A percentile compares a stretch with the other conserved stretches of the same genome.
Evolutionary conservation across 2,329 filamentous ascomycete species (phyloP).

Genomic region (Aspergillus jensenii): DNA sequence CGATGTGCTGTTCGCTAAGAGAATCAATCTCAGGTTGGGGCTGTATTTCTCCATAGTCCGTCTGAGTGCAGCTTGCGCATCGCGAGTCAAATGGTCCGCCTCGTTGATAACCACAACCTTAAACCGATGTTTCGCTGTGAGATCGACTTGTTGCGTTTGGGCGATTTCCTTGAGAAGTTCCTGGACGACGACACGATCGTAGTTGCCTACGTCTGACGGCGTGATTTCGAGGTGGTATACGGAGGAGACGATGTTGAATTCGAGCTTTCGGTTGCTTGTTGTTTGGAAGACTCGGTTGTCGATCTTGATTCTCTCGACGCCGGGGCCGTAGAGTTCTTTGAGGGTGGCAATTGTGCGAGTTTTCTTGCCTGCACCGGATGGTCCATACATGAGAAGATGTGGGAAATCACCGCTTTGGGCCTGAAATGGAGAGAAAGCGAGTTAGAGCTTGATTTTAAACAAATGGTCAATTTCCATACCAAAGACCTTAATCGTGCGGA

Average conservation of each 20-base stretch:
- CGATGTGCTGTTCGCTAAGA: conserved; percentile 92
- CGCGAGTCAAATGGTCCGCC: conserved; percentile 87
- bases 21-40: conserved; percentile 85
- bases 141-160: conserved; percentile 98
- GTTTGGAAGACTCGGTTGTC: conserved; percentile 97
- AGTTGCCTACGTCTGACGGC: conserved; percentile 92
- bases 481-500: conserved; percentile 83
- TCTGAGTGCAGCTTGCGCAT: conserved; percentile 91
- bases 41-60: conserved; percentile 99
- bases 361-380: conserved; percentile 96
- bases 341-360: conserved; percentile 93
- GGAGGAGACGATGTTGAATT: conserved; percentile 98
- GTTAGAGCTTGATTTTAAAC: not conserved
- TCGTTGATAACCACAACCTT: conserved; percentile 99
- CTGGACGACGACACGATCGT: conserved; percentile 93
- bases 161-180: conserved; percentile 96
- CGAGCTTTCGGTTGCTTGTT: conserved; percentile 90
- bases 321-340: conserved; percentile 90
- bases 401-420: conserved; percentile 97
- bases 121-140: conserved; percentile 85
- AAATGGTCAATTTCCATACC: conserved; percentile 50
- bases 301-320: conserved; percentile 99
- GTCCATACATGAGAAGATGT: conserved; percentile 94
- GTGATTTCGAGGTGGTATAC: conserved; percentile 99
- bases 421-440: conserved; percentile 46